A percentile compares a stretch with the other conserved stretches of the same genome.
phyloP scores from a whole-genome alignment of 768 basidiomycete species.

The Pleurotus pulmonarius region DNA sequence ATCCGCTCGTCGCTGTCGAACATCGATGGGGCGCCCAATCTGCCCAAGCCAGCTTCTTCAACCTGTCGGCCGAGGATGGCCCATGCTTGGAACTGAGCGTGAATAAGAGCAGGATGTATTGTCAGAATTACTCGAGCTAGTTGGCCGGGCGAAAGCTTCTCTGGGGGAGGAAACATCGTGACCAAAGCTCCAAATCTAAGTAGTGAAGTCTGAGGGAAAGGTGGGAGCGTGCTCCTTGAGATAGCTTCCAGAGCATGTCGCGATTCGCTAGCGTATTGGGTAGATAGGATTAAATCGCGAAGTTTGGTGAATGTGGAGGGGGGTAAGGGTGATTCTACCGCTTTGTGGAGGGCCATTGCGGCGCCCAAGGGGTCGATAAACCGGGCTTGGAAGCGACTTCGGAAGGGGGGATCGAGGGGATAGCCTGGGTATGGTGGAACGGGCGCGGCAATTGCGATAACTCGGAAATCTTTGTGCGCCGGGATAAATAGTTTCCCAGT shows the following conservation, averaged over 20 bases:
- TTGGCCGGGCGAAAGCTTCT: constrained; percentile 36
- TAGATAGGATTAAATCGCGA: constrained; percentile 54
- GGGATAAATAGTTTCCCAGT: constrained; percentile 52
- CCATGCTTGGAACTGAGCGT: constrained; percentile 61
- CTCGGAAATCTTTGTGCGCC: constrained; percentile 64
- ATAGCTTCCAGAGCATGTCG: constrained; percentile 49
- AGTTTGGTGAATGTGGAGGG: constrained; percentile 38
- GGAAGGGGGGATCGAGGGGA: constrained; percentile 63
- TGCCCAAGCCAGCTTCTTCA: constrained; percentile 50
- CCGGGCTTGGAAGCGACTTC: constrained; percentile 66
- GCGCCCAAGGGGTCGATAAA: constrained; percentile 61
- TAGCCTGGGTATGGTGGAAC: constrained; percentile 67
- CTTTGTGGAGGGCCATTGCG: constrained; percentile 35
- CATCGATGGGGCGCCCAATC: constrained; percentile 45
- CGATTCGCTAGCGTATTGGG: constrained; percentile 61
- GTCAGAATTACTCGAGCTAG: constrained; percentile 52
- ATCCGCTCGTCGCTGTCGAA: constrained; percentile 34
- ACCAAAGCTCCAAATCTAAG: constrained; percentile 45
- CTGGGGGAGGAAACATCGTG: constrained; percentile 45
- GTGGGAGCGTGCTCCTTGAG: constrained; percentile 49
- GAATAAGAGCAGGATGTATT: constrained; percentile 54
- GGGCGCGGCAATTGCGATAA: constrained; percentile 66
- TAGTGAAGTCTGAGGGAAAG: constrained; percentile 64
- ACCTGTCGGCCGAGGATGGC: constrained; percentile 54
- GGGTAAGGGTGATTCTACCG: background rate